phyloP scores from a whole-genome alignment of 352 stramenopile genomes.

The Plasmopara muralis region DNA sequence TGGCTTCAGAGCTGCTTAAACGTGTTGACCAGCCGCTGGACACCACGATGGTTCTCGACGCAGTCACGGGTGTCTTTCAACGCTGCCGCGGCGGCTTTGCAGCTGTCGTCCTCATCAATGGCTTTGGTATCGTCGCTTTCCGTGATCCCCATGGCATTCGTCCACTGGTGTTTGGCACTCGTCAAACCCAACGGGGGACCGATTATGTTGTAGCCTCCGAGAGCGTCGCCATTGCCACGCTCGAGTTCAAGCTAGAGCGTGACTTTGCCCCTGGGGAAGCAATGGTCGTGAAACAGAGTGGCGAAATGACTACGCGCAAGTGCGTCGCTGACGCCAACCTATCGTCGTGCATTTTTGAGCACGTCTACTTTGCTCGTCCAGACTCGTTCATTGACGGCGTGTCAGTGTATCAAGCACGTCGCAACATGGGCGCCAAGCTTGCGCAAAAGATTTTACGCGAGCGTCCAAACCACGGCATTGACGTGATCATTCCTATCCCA shows the following conservation, averaged over 20 bases:
- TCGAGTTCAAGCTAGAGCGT: constrained; percentile 93
- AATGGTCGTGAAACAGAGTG: constrained; percentile 91
- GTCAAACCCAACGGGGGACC: constrained; percentile 71
- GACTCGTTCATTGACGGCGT: constrained; percentile 99
- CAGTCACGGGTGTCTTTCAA: constrained; percentile 90
- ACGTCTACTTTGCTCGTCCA: constrained; percentile 99
- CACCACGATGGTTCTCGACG: constrained; percentile 85
- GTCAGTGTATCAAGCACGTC: constrained; percentile 95
- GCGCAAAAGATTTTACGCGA: constrained; percentile 91
- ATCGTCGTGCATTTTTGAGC: constrained; percentile 99
- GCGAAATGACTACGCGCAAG: constrained; percentile 76
- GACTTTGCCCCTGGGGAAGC: constrained; percentile 96
- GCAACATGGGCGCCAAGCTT: constrained; percentile 98
- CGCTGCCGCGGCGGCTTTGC: constrained; percentile 95
- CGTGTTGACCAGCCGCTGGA: constrained; percentile 60
- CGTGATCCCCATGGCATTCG: constrained; percentile 97
- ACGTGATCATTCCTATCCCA: constrained; percentile 99
- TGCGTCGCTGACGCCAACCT: constrained; percentile 69
- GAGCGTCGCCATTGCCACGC: constrained; percentile 97
- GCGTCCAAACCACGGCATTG: constrained; percentile 91
- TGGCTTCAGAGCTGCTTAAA: constrained; percentile 94
- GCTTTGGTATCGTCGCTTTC: constrained; percentile 96
- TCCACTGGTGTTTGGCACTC: constrained; percentile 91
- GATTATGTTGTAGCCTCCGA: constrained; percentile 97
- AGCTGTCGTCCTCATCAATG: constrained; percentile 96